A percentile compares a stretch with the other conserved stretches of the same genome.
Conservation (phyloP, 768 basidiomycete species). For the Agrocybe chaxingu region DNA sequence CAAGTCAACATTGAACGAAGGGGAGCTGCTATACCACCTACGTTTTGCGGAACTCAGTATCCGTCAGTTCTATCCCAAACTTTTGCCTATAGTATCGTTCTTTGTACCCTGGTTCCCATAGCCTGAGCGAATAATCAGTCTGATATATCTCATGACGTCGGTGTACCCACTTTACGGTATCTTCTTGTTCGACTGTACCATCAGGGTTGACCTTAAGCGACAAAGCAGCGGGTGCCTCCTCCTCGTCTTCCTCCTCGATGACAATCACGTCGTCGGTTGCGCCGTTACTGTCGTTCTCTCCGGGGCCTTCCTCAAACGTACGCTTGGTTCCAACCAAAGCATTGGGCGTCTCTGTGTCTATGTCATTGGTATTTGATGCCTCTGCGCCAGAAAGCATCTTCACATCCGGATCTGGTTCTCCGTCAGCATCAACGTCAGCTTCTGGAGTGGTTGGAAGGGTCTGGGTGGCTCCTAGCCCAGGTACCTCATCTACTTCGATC, state of each 20-base stretch:
- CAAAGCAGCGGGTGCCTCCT: constrained; percentile 41
- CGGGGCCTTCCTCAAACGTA: constrained; percentile 45
- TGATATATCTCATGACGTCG: background rate
- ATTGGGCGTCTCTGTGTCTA: constrained; percentile 15
- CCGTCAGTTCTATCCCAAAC: constrained; percentile 74
- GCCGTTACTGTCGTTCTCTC: constrained; percentile 32
- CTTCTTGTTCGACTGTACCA: constrained; percentile 92
- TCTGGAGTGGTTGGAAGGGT: constrained; percentile 10
- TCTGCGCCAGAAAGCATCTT: constrained; percentile 16
- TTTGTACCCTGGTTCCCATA: constrained; percentile 96
- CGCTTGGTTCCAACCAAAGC: constrained; percentile 32
- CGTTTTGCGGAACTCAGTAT: constrained; percentile 70
- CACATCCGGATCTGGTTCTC: constrained; percentile 27
- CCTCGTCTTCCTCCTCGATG: constrained; percentile 48
- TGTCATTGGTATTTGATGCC: constrained; percentile 15
- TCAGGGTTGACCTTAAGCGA: constrained; percentile 82
- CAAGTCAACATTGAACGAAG: constrained; percentile 1
- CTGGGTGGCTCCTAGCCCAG: constrained; percentile 30
- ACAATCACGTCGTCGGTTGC: constrained; percentile 41
- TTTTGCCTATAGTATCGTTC: constrained; percentile 95
- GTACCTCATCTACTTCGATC: constrained; percentile 28
- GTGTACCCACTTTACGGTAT: constrained; percentile 78
- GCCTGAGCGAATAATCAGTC: constrained; percentile 38
- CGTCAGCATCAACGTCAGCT: constrained; percentile 26
- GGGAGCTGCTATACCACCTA: constrained; percentile 32